Percentiles rank a stretch among this genome's conserved stretches.
phyloP scores from a whole-genome alignment of 1,284 basidiomycete genomes.

The Ceratobasidium theobromae region DNA sequence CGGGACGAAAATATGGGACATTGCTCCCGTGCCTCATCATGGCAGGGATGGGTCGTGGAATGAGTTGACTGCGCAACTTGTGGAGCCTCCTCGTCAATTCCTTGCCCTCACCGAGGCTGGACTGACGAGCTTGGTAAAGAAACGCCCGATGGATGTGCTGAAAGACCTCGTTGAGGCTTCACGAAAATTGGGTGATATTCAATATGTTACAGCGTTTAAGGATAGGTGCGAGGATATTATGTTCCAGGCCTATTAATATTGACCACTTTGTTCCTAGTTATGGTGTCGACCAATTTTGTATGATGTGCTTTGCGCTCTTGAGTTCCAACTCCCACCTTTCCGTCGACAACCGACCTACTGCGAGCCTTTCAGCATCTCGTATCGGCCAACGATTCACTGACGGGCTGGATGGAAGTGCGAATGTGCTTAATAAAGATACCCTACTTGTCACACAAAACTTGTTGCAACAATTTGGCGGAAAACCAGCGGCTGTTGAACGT shows the following conservation, averaged over 20 bases:
- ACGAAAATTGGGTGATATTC: constrained; percentile 35
- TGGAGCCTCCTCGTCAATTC: constrained; percentile 71
- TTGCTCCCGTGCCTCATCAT: constrained; percentile 49
- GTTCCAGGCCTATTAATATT: no score
- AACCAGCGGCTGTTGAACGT: constrained; percentile 28
- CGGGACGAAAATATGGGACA: constrained; percentile 80
- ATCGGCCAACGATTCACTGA: constrained; percentile 15
- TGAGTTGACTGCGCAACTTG: constrained; percentile 79
- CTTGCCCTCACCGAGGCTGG: constrained; percentile 86
- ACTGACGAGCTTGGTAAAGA: constrained; percentile 78
- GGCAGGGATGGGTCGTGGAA: constrained; percentile 52
- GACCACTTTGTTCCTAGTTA: constrained; percentile 55
- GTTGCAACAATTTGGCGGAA: constrained; percentile 33
- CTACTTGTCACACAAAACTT: constrained; percentile 30
- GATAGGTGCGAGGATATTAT: constrained; percentile 33
- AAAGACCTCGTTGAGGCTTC: constrained; percentile 44
- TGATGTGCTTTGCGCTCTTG: constrained; percentile 83
- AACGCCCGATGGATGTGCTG: constrained; percentile 81
- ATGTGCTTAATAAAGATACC: constrained; percentile 12
- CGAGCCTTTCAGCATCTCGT: not conserved
- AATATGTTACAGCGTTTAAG: constrained; percentile 31
- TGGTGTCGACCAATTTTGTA: constrained; percentile 85
- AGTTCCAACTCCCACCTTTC: constrained; percentile 42
- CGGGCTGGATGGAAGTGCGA: constrained; percentile 30
- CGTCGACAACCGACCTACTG: constrained; percentile 22